These are phyloP conservation scores for Sapria himalayana DNA, from an alignment of 345 rosid species.

Conservation along the genomic window DNA sequence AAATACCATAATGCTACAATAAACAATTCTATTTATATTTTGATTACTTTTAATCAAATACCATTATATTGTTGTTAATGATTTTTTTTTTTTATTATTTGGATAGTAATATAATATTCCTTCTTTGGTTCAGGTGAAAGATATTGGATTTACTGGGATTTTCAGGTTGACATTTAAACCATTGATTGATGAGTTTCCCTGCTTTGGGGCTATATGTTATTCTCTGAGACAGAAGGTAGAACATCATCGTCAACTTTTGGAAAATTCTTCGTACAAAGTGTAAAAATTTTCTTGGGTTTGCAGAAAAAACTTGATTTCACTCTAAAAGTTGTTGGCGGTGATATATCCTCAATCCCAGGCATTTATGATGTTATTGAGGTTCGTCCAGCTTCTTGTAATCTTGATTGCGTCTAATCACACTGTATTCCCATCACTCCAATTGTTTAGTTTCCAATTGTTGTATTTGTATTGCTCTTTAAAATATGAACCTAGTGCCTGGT, in stretches of 20 bases:
- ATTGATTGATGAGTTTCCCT: constrained; percentile 73
- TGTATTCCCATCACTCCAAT: no score
- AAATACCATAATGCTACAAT: no score
- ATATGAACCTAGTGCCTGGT: no score
- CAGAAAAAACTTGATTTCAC: constrained; percentile 93
- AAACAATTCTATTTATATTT: no score
- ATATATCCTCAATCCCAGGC: constrained; percentile 80
- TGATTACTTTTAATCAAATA: neutral
- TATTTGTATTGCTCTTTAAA: no score
- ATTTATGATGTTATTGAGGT: constrained; percentile 81
- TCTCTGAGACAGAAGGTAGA: constrained; percentile 78
- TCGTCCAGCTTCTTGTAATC: constrained; percentile 12
- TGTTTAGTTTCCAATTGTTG: no score
- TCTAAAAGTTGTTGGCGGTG: constrained; percentile 84
- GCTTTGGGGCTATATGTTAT: constrained; percentile 92
- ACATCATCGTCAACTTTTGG: constrained; percentile 4
- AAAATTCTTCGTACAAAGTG: constrained; percentile 3
- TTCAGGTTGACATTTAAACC: constrained; percentile 97
- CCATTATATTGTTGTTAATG: neutral
- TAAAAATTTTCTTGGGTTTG: constrained; percentile 13
- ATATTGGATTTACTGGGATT: constrained; percentile 94
- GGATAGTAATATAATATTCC: no score
- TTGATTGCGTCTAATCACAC: no score
- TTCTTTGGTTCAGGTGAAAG: constrained; percentile 48
- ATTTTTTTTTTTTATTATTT: constrained; percentile 5